These are phyloP conservation scores for Debaryomyces robertsiae DNA, from an alignment of 1,139 yeast species.

Conservation along the genomic window DNA sequence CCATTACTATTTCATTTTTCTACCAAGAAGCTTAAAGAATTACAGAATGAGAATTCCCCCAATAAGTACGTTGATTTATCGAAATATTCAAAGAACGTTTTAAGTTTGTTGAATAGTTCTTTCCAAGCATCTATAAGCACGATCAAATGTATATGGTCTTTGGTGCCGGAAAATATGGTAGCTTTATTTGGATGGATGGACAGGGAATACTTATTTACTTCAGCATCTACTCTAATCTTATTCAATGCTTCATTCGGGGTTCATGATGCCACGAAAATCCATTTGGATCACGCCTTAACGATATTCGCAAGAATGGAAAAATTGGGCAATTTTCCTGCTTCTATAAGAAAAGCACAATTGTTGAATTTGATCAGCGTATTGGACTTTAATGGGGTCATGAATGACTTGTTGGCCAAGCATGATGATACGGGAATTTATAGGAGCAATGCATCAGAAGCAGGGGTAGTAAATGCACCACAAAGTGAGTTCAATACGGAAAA, in stretches of 20 bases:
- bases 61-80: constrained; percentile 68
- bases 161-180: constrained; percentile 74
- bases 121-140: constrained; percentile 84
- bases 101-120: constrained; percentile 74
- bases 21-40: constrained; percentile 61
- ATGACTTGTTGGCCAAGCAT: constrained; percentile 56
- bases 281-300: constrained; percentile 70
- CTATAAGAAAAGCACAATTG: constrained; percentile 70
- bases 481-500: not conserved
- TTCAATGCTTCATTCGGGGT: constrained; percentile 85
- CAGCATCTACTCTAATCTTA: constrained; percentile 74
- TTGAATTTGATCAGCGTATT: constrained; percentile 63
- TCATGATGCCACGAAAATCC: constrained; percentile 72
- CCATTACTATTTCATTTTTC: constrained; percentile 82
- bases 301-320: constrained; percentile 75
- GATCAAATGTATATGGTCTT: constrained; percentile 70
- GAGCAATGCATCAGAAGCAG: not conserved
- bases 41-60: constrained; percentile 41
- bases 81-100: constrained; percentile 65
- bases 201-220: constrained; percentile 78
- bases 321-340: constrained; percentile 79
- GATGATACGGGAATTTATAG: constrained; percentile 41
- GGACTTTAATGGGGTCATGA: constrained; percentile 70
- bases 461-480: not conserved
- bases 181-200: constrained; percentile 90